Conservation (phyloP, 2,329 filamentous ascomycete genomes). For the Zelopaecilomyces penicillatus region DNA sequence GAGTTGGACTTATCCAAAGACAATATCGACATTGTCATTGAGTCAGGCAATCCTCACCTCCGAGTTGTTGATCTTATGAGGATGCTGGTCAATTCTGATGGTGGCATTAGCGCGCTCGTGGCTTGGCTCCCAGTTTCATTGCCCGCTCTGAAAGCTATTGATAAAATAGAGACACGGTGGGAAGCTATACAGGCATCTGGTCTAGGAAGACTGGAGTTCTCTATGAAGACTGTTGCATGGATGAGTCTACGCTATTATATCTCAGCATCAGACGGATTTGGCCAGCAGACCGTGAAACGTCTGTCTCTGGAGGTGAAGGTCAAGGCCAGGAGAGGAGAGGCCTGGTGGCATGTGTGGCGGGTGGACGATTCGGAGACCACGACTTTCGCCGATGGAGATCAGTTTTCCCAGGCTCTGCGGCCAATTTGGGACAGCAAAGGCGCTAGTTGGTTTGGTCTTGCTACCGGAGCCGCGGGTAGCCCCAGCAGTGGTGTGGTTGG, state of each 20-base stretch:
- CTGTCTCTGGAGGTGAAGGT: slow-evolving; percentile 47
- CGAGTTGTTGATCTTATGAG: slow-evolving; percentile 52
- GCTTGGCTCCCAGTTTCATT: slow-evolving; percentile 52
- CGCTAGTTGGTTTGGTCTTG: slow-evolving; percentile 39
- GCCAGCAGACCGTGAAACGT: slow-evolving; percentile 22
- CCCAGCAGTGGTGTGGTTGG: slow-evolving; percentile 33
- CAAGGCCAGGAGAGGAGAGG: slow-evolving; percentile 36
- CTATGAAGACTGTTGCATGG: slow-evolving; percentile 48
- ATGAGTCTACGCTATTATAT: slow-evolving; percentile 47
- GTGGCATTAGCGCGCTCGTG: slow-evolving; percentile 44
- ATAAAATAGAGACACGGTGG: slow-evolving; percentile 51
- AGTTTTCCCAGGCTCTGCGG: slow-evolving; percentile 32
- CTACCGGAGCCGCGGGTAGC: slow-evolving; percentile 37
- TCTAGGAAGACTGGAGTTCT: slow-evolving; percentile 41
- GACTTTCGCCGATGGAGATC: slow-evolving; percentile 17
- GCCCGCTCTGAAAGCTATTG: slow-evolving; percentile 54
- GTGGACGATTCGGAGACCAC: slow-evolving; percentile 13
- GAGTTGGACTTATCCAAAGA: slow-evolving; percentile 47
- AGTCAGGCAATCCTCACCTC: slow-evolving; percentile 58
- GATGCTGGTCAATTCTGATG: slow-evolving; percentile 46
- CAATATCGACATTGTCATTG: slow-evolving; percentile 50
- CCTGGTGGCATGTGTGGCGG: slow-evolving; percentile 44
- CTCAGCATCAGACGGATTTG: slow-evolving; percentile 13
- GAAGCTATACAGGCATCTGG: slow-evolving; percentile 30
- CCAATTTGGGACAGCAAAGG: slow-evolving; percentile 38